Evolutionary conservation across 1,284 basidiomycete species (phyloP).

Genomic region (Cryptococcus sp.): DNA sequence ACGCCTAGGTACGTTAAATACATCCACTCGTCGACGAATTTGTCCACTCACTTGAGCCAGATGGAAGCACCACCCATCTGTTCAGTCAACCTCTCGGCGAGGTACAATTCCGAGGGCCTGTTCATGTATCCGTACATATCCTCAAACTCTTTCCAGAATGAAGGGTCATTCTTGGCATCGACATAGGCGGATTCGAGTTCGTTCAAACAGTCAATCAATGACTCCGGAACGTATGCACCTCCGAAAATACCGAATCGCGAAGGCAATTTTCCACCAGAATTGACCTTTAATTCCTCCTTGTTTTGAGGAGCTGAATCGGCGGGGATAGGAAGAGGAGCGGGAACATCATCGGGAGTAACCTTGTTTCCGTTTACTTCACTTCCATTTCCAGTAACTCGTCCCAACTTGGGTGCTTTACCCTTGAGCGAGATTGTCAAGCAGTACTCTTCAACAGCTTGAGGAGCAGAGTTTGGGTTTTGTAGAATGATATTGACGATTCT

Average conservation of each 20-base stretch:
- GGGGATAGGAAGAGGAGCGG: constrained; percentile 39
- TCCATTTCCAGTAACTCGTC: constrained; percentile 14
- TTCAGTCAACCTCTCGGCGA: constrained; percentile 69
- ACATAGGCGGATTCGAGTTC: constrained; percentile 92
- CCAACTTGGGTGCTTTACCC: constrained; percentile 48
- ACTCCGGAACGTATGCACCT: constrained; percentile 95
- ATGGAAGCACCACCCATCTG: constrained; percentile 83
- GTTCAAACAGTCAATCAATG: constrained; percentile 80
- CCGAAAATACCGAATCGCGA: constrained; percentile 91
- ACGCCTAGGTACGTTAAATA: constrained; percentile 25
- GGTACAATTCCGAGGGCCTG: constrained; percentile 65
- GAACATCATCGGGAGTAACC: constrained; percentile 11
- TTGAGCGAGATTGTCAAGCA: constrained; percentile 66
- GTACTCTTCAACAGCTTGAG: constrained; percentile 66
- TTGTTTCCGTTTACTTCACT: constrained; percentile 2
- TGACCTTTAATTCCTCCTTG: constrained; percentile 33
- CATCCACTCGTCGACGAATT: background rate
- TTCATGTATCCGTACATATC: constrained; percentile 87
- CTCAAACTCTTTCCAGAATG: constrained; percentile 90
- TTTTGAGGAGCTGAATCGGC: constrained; percentile 22
- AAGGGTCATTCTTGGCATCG: constrained; percentile 76
- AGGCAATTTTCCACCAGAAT: constrained; percentile 57
- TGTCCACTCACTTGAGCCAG: constrained; percentile 80
- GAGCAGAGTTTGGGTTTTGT: constrained; percentile 57
- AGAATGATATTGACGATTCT: constrained; percentile 71